Evolutionary conservation across 306 rosid species (phyloP), one percentile per base, ranked within the genome.

Genomic region (Rubus parviflorus): DNA sequence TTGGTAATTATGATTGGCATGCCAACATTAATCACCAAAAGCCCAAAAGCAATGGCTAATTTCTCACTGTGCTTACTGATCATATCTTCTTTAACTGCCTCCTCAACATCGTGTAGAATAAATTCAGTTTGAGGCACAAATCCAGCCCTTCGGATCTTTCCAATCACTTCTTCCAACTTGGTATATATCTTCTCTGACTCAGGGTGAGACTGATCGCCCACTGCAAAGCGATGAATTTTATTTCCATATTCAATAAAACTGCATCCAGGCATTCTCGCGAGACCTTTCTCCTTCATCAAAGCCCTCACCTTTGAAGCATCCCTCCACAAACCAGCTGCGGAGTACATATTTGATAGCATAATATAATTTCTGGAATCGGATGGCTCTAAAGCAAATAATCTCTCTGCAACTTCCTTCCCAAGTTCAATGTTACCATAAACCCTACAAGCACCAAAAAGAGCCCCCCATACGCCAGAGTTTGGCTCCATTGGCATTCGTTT

Each of bases 391-490:
- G 85, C 61, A 63, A 90, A 83, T 83, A 93, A 73, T 70, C 66
- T 82, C 82, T 85, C 86, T 4, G 91, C 97, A 25, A 89, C 91
- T 86, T 85, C 88, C 87, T 85, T 89, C 57, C 97, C 97, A 20
- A 89, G 81, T 65, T 77, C 74, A 35, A 83, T 76, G 85, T 88
- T 86, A 43, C 83, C 83, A 80, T 88, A 74, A 48, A 89, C 86
- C 83, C 93, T 77, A 81, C 94, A 90, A 79, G 96, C 91, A 79
- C 90, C 89, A 35, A 90, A 90, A 79, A 93, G 91, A 22, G 94
- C 94, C 73, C 96, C 92, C 97, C 94, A 87, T 56, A 93, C 93
- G 2, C 83, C 96, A 69, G 91, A 85, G 78, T 93, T 90, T 53
- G 97, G 96, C 76, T 86, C 86, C 38, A 88, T 58, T 15, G 94